Percentiles rank a stretch among this genome's conserved stretches.
phyloP scores from a whole-genome alignment of 306 rosid species.

The Glycyrrhiza uralensis region DNA sequence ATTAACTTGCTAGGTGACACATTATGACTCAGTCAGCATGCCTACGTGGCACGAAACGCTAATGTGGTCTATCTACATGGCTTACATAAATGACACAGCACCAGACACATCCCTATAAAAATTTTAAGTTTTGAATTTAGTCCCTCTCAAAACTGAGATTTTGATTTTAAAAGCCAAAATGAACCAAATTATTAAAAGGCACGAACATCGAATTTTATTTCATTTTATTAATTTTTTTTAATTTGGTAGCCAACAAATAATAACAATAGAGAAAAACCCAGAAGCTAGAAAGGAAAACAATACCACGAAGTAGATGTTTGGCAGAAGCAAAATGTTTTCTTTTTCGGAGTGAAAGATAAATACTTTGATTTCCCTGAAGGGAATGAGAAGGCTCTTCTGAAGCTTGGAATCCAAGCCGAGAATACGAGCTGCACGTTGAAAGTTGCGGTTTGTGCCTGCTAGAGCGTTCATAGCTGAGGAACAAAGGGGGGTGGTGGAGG shows the following conservation, averaged over 20 bases:
- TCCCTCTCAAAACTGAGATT: too few species aligned
- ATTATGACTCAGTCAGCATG: too few species aligned
- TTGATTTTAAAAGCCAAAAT: constrained; percentile 2
- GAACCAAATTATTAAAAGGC: constrained; percentile 17
- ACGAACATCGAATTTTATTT: neutral
- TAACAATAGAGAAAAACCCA: neutral
- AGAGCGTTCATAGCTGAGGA: constrained; percentile 62
- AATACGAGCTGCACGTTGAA: constrained; percentile 58
- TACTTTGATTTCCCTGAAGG: constrained; percentile 73
- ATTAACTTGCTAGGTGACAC: too few species aligned
- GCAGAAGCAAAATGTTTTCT: neutral
- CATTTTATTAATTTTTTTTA: too few species aligned
- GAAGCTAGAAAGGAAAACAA: neutral
- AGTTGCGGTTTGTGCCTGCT: constrained; percentile 69
- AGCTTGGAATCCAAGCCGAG: constrained; percentile 73
- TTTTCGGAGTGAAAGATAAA: neutral
- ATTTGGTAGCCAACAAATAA: constrained; percentile 25
- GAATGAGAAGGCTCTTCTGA: constrained; percentile 68
- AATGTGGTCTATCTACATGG: too few species aligned
- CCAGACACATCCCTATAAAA: too few species aligned
- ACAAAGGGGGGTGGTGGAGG: too few species aligned
- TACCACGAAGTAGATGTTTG: constrained; percentile 11
- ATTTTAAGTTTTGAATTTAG: too few species aligned
- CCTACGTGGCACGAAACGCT: too few species aligned
- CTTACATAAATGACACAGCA: too few species aligned